Conservation (phyloP, 176 grass and related monocot genomes). For the Zizania latifolia region DNA sequence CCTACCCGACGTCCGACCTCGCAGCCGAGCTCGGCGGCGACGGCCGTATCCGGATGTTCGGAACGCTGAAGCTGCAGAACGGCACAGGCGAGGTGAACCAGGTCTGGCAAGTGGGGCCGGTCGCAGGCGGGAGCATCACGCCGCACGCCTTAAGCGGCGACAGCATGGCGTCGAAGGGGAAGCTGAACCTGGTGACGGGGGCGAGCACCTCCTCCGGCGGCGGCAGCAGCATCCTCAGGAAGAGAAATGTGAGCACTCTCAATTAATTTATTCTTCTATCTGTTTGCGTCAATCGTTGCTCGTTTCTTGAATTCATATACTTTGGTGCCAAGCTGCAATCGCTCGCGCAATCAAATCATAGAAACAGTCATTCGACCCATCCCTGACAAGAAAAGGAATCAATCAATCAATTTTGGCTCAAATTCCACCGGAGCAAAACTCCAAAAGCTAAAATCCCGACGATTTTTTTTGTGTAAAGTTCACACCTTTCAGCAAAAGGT, state of each 20-base stretch:
- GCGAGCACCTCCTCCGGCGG: constrained; percentile 19
- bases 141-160: neutral
- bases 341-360: neutral
- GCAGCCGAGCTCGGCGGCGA: constrained; percentile 39
- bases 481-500: neutral
- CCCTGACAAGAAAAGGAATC: neutral
- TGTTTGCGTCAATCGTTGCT: neutral
- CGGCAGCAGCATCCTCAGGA: constrained; percentile 10
- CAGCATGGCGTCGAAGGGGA: constrained; percentile 40
- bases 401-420: neutral
- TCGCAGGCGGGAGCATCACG: neutral
- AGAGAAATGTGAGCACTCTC: constrained; percentile 60
- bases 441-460: neutral
- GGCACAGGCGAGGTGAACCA: constrained; percentile 46
- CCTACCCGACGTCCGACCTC: constrained; percentile 35
- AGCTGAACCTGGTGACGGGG: constrained; percentile 58
- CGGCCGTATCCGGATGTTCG: constrained; percentile 52
- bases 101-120: constrained; percentile 56
- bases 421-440: neutral
- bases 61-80: constrained; percentile 41
- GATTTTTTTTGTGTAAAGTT: neutral
- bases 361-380: neutral
- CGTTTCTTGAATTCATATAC: neutral
- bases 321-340: neutral
- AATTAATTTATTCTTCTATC: too few relatives aligned